These are phyloP conservation scores for Phaffia rhodozyma DNA, from an alignment of 1,284 basidiomycete genomes.

Conservation along the genomic window DNA sequence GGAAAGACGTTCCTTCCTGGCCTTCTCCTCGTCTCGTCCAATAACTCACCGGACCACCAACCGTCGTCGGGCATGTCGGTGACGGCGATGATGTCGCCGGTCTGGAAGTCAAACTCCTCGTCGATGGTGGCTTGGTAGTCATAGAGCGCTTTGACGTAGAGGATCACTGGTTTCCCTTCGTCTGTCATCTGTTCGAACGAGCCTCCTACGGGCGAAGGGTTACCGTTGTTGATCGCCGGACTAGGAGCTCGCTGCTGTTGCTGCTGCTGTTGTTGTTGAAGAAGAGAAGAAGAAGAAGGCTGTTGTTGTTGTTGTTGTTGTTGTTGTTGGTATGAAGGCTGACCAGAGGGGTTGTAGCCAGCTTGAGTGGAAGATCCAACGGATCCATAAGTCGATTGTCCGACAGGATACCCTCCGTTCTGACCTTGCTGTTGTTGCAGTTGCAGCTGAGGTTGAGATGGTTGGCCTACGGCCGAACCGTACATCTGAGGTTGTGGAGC, in stretches of 20 bases:
- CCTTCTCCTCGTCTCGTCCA: no score
- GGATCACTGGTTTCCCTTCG: conserved; percentile 61
- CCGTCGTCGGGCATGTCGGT: conserved; percentile 84
- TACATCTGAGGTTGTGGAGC: conserved; percentile 4
- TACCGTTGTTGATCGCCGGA: no score
- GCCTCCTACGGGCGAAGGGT: conserved; percentile 24
- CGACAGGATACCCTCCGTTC: not conserved
- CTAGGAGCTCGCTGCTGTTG: conserved; percentile 31
- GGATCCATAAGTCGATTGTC: no score
- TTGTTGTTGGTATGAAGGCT: conserved; percentile 16
- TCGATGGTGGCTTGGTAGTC: conserved; percentile 77
- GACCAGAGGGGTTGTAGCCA: not conserved
- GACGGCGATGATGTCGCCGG: conserved; percentile 83
- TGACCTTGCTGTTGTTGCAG: not conserved
- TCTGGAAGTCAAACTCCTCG: conserved; percentile 82
- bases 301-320: conserved; percentile 21
- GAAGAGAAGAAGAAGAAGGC: conserved; percentile 11
- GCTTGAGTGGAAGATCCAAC: not conserved
- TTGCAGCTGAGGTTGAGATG: conserved; percentile 8
- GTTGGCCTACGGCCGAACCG: conserved; percentile 8
- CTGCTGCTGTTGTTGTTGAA: conserved; percentile 19
- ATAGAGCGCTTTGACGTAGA: conserved; percentile 86
- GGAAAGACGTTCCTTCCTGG: no score
- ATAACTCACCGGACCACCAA: conserved; percentile 71
- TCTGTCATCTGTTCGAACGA: conserved; percentile 62